phyloP scores from a whole-genome alignment of 768 basidiomycete genomes.

The Tubosaeta brunneosetosa region DNA sequence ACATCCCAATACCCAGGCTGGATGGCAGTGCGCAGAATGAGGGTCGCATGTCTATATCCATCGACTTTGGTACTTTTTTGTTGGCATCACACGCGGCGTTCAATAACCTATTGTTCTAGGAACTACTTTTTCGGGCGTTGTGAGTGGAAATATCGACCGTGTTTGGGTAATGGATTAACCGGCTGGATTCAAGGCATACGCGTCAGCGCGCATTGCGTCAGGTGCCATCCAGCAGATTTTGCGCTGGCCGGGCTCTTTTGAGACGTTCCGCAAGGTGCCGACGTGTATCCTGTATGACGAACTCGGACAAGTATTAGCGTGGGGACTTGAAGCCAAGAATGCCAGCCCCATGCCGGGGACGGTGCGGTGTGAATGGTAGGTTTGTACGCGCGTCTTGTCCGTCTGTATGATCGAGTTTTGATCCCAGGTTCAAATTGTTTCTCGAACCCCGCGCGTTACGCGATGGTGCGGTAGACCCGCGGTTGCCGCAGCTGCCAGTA shows the following conservation, averaged over 20 bases:
- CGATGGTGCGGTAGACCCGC: slow-evolving; percentile 67
- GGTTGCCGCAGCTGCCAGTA: slow-evolving; percentile 76
- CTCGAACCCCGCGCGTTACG: slow-evolving; percentile 78
- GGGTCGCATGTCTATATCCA: slow-evolving; percentile 77
- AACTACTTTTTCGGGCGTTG: slow-evolving; percentile 85
- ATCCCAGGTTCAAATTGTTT: slow-evolving; percentile 79
- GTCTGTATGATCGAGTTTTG: neutral
- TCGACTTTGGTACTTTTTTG: slow-evolving; percentile 65
- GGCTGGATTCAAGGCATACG: slow-evolving; percentile 58
- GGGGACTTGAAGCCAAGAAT: slow-evolving; percentile 88
- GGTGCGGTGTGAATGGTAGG: slow-evolving; percentile 51
- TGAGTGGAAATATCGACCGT: slow-evolving; percentile 37
- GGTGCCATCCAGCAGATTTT: slow-evolving; percentile 82
- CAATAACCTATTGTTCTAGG: slow-evolving; percentile 38
- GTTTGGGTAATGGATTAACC: slow-evolving; percentile 5
- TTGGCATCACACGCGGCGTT: neutral
- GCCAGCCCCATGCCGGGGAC: slow-evolving; percentile 64
- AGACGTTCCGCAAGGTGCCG: slow-evolving; percentile 83
- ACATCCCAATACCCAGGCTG: slow-evolving; percentile 10
- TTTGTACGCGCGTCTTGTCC: neutral
- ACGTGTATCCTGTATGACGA: slow-evolving; percentile 83
- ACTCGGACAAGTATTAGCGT: slow-evolving; percentile 66
- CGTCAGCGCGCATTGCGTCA: slow-evolving; percentile 74
- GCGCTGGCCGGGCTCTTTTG: slow-evolving; percentile 80
- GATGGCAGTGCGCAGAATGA: slow-evolving; percentile 42